A percentile compares a stretch with the other conserved stretches of the same genome.
These are phyloP conservation scores for Dendrobium nobile DNA, from an alignment of 106 monocot genomes.

Conservation along the genomic window DNA sequence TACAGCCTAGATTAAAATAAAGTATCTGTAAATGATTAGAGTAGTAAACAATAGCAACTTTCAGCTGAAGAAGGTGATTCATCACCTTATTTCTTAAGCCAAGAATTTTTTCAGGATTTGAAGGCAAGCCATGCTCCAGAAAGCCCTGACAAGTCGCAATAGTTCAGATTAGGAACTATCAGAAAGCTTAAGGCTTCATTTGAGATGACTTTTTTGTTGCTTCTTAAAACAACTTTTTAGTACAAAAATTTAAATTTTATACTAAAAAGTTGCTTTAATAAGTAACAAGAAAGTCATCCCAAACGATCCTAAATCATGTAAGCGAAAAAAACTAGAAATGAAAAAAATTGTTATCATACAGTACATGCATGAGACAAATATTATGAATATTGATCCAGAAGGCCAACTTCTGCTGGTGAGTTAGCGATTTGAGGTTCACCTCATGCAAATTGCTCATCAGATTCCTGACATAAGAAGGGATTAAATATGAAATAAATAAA, in stretches of 20 bases:
- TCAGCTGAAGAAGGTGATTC: not conserved
- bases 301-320: not conserved
- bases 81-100: constrained; percentile 62
- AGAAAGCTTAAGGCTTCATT: not conserved
- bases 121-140: constrained; percentile 60
- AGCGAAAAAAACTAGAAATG: not conserved
- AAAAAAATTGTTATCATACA: not conserved
- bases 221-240: too few relatives aligned
- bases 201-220: too few relatives aligned
- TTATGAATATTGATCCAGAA: constrained; percentile 96
- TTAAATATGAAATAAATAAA: not conserved
- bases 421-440: constrained; percentile 45
- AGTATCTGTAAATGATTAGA: not conserved
- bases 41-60: not conserved
- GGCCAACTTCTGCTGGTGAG: constrained; percentile 64
- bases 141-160: constrained; percentile 41
- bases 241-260: too few relatives aligned
- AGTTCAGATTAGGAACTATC: not conserved
- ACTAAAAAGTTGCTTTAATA: too few relatives aligned
- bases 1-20: constrained; percentile 29
- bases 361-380: constrained; percentile 84
- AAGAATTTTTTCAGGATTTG: constrained; percentile 43
- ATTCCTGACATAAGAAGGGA: constrained; percentile 22
- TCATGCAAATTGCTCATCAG: constrained; percentile 47
- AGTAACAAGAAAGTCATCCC: too few relatives aligned